These are phyloP conservation scores for Solanum hybrid DNA, from an alignment of 305 asterid species.

Conservation along the genomic window DNA sequence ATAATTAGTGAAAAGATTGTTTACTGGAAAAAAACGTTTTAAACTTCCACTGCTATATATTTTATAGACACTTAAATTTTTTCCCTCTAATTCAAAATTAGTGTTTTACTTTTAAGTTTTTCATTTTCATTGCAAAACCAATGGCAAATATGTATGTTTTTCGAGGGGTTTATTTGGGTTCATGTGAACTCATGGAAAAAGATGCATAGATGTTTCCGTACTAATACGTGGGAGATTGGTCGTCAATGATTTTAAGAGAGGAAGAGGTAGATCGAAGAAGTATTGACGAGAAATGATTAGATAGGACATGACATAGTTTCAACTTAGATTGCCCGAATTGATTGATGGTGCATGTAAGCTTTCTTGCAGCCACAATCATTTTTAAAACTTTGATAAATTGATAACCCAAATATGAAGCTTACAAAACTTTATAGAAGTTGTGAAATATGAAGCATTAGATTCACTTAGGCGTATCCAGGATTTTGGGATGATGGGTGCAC, in stretches of 20 bases:
- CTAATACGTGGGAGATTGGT: neutral
- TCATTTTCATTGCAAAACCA: neutral
- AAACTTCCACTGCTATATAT: neutral
- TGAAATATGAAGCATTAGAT: neutral
- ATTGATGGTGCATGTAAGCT: neutral
- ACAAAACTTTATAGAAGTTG: neutral
- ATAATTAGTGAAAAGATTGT: neutral
- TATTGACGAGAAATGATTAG: neutral
- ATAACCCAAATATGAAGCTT: neutral
- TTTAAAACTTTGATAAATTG: neutral
- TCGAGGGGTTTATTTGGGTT: neutral
- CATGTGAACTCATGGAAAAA: neutral
- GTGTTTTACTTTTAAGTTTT: neutral
- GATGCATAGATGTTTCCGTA: neutral
- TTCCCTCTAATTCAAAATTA: neutral
- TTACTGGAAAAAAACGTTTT: too few relatives aligned
- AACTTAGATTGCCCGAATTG: neutral
- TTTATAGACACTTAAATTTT: neutral
- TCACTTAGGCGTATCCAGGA: neutral
- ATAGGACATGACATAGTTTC: neutral
- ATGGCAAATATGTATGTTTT: neutral
- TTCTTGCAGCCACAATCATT: neutral
- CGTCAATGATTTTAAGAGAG: neutral
- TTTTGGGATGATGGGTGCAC: neutral
- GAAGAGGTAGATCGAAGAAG: neutral